Base-by-base conservation (phyloP, 148 eudicot genomes). In the Linanthus parryae region DNA sequence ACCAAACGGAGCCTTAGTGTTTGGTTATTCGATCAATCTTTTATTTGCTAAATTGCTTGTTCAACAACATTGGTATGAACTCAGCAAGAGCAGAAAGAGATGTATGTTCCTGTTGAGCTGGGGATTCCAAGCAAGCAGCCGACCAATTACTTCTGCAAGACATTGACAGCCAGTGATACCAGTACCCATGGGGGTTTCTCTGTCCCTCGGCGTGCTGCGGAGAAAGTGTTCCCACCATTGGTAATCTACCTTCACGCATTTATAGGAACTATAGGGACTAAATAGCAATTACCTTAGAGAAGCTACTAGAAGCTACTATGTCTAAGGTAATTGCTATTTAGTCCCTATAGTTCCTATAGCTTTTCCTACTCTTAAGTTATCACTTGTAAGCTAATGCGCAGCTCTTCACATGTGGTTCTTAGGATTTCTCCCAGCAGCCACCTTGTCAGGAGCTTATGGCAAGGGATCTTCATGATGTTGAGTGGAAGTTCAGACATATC, bases 111-210 rank as follows among this genome's bases (percentile, higher is more conserved):
- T 3, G 83, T 90, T 31, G 99, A 88, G 71, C 76, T 84, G 63
- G 99, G 99, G 16, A 70, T 79, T 58, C 96, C 99, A 6, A 75
- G 90, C 68, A 77, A 84, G 74, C 99, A 92, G 68, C 99, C 99
- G 7, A 88, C 90, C 11, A 91, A 91, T 77, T 91, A 84, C 58
- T 91, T 91, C 59, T 91, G 98, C 77, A 91, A 91, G 78, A 86
- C 98, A 46, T 59, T 91, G 57, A 91, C 98, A 21, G 98, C 98
- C 12, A 91, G 98, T 61, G 98, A 91, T 62, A 92, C 99, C 8
- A 92, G 99, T 62, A 92, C 99, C 18, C 99, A 92, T 62, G 99
- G 99, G 34, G 99, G 99, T 13, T 92, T 92, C 65, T 92, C 99
- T 56, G 99, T 92, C 66, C 99, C 99, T 59, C 94, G 96, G 22